These are phyloP conservation scores for Pueraria montana DNA, from an alignment of 306 rosid species.

Conservation along the genomic window DNA sequence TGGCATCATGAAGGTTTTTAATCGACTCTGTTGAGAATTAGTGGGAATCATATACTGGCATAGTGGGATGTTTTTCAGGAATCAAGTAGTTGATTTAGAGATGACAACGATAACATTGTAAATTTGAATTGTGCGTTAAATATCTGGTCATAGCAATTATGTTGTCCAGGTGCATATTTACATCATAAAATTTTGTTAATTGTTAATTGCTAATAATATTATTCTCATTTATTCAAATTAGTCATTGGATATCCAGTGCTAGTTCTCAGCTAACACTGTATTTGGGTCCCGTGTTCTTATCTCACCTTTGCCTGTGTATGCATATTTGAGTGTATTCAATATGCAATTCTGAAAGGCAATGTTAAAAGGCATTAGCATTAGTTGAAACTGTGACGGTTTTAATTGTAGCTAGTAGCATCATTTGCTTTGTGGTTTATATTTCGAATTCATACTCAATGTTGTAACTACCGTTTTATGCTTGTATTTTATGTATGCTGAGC, in stretches of 20 bases:
- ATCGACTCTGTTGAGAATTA: slow-evolving; percentile 56
- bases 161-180: slow-evolving; percentile 53
- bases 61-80: slow-evolving; percentile 50
- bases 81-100: slow-evolving; percentile 54
- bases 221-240: slow-evolving; percentile 46
- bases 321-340: slow-evolving; percentile 3
- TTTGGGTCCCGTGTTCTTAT: slow-evolving; percentile 13
- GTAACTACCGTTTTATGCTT: no score
- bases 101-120: slow-evolving; percentile 72
- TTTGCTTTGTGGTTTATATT: neutral
- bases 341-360: neutral
- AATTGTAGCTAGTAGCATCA: neutral
- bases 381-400: neutral
- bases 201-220: slow-evolving; percentile 53
- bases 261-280: slow-evolving; percentile 2
- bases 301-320: neutral
- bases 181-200: slow-evolving; percentile 44
- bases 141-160: slow-evolving; percentile 66
- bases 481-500: no score
- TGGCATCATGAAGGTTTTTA: slow-evolving; percentile 49
- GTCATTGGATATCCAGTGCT: slow-evolving; percentile 26
- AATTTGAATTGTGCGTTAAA: slow-evolving; percentile 64
- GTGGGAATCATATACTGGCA: slow-evolving; percentile 48
- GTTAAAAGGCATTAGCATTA: neutral
- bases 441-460: no score